Percentiles rank a stretch among this genome's conserved stretches.
Evolutionary conservation across 208 protist species (phyloP).

Genomic region (Leishmania amazonensis): DNA sequence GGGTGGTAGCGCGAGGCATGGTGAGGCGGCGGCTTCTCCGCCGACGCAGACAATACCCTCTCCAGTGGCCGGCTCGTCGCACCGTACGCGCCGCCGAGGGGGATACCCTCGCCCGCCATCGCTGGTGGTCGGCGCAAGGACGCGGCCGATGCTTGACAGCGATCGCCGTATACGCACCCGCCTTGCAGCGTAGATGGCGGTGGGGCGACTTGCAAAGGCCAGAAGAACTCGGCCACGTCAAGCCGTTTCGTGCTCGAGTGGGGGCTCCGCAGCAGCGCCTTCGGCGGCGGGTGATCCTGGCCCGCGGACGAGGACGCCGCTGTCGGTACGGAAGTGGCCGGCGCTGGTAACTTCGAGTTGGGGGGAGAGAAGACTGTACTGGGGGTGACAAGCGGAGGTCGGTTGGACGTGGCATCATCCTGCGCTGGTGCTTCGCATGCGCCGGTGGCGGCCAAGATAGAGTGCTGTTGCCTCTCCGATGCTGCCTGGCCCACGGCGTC

Average conservation of each 20-base stretch:
- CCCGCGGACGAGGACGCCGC: neutral
- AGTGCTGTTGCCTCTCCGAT: neutral
- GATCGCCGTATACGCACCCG: constrained; percentile 6
- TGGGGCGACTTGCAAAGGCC: constrained; percentile 37
- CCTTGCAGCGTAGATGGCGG: constrained; percentile 23
- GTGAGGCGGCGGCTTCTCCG: neutral
- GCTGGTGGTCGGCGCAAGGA: neutral
- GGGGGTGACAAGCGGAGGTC: constrained; percentile 4
- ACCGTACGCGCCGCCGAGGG: neutral
- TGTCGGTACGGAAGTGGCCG: neutral
- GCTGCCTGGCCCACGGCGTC: neutral
- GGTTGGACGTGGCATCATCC: neutral
- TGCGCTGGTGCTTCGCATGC: neutral
- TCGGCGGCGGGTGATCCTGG: neutral
- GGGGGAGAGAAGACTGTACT: constrained; percentile 9
- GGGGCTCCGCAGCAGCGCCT: neutral
- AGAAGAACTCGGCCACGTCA: constrained; percentile 37
- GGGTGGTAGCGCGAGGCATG: neutral
- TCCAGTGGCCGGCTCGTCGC: neutral
- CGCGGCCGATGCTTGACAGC: constrained; percentile 20
- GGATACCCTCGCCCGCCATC: neutral
- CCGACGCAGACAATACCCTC: neutral
- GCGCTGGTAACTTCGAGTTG: neutral
- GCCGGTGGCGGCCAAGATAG: neutral
- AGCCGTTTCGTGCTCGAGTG: constrained; percentile 6